Evolutionary conservation across 2,329 filamentous ascomycete species (phyloP).

Genomic region (Nectriaceae sp.): DNA sequence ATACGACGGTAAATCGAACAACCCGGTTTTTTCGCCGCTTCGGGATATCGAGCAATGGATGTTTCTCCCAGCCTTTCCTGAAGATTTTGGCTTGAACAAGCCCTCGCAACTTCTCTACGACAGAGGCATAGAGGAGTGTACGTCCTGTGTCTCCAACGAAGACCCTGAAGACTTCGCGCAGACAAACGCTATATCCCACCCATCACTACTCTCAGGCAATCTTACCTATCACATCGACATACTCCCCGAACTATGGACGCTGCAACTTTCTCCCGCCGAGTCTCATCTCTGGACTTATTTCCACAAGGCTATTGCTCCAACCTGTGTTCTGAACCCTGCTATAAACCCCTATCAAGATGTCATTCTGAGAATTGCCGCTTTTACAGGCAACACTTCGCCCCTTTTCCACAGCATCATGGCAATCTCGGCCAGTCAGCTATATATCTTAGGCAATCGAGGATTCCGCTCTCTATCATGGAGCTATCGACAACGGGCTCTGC

Average conservation of each 20-base stretch:
- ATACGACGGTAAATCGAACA: no score
- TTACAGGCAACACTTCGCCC: conserved; percentile 17
- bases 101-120: no score
- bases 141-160: no score
- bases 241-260: conserved; percentile 8
- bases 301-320: conserved; percentile 22
- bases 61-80: not conserved
- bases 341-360: conserved; percentile 30
- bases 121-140: no score
- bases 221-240: no score
- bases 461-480: conserved; percentile 19
- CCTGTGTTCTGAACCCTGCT: conserved; percentile 24
- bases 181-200: no score
- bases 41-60: not conserved
- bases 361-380: conserved; percentile 25
- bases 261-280: conserved; percentile 18
- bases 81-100: not conserved
- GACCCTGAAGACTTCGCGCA: no score
- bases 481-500: conserved; percentile 18
- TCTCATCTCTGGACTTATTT: conserved; percentile 30
- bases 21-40: not conserved
- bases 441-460: conserved; percentile 23
- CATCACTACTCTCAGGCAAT: no score
- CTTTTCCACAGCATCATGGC: conserved; percentile 31
- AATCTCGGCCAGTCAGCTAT: conserved; percentile 29